phyloP scores from a whole-genome alignment of 2,329 filamentous ascomycete species.

The Dactylonectria estremocensis region DNA sequence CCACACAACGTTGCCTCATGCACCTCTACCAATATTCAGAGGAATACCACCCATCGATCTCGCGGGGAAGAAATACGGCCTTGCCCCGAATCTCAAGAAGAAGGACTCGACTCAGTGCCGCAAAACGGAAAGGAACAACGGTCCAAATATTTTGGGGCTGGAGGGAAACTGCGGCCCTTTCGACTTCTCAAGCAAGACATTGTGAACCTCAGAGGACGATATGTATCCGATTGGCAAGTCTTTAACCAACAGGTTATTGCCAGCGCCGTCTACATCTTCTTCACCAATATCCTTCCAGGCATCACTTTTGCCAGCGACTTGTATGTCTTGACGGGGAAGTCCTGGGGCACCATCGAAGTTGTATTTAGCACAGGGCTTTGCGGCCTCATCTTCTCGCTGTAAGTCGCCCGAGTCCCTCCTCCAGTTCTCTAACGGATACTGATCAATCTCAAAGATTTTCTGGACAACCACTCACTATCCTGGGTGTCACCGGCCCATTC shows the following conservation, averaged over 20 bases:
- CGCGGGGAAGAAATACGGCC: conserved; percentile 29
- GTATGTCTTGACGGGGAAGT: conserved; percentile 73
- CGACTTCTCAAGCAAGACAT: conserved; percentile 67
- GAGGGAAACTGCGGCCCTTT: conserved; percentile 65
- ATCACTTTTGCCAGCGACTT: conserved; percentile 78
- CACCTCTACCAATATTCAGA: conserved; percentile 21
- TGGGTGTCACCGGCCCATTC: conserved; percentile 77
- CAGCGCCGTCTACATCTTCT: conserved; percentile 77
- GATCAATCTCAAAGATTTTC: conserved; percentile 57
- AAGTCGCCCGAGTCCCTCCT: conserved; percentile 37
- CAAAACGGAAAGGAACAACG: background rate
- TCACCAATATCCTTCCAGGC: conserved; percentile 76
- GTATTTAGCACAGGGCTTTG: conserved; percentile 77
- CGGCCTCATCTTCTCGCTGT: conserved; percentile 74
- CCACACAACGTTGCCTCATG: background rate
- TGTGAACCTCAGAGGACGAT: conserved; percentile 62
- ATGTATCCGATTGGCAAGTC: conserved; percentile 67
- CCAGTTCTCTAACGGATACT: background rate
- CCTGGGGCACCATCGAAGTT: conserved; percentile 78
- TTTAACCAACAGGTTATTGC: conserved; percentile 77
- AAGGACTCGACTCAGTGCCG: conserved; percentile 2
- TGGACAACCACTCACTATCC: conserved; percentile 75
- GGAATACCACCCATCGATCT: conserved; percentile 27
- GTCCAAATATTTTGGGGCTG: conserved; percentile 50
- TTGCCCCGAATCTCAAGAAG: background rate